These are phyloP conservation scores for Phialemoniopsis sp. DNA, from an alignment of 2,329 filamentous ascomycete genomes.

Conservation along the genomic window DNA sequence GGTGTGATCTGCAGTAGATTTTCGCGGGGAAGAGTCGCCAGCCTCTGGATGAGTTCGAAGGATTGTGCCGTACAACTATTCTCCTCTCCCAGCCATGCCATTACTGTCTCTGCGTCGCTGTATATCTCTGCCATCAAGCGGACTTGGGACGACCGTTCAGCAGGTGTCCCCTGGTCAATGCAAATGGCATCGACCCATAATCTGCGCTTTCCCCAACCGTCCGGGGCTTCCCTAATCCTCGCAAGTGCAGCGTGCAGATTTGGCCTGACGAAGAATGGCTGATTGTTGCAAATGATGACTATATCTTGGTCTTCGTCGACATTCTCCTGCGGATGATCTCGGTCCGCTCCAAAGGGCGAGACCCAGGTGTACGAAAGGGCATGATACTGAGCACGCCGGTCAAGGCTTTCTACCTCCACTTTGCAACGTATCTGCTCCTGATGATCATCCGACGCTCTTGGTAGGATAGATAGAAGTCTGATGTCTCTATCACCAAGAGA, in stretches of 20 bases:
- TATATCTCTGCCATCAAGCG: not conserved
- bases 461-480: too few relatives aligned
- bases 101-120: not conserved
- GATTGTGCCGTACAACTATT: not conserved
- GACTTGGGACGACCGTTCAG: not conserved
- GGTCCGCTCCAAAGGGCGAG: too few relatives aligned
- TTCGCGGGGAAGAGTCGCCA: not conserved
- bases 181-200: not conserved
- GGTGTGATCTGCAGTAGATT: not conserved
- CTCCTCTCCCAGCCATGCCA: not conserved
- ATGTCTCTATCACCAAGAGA: too few relatives aligned
- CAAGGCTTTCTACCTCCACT: too few relatives aligned
- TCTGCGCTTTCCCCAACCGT: not conserved
- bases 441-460: too few relatives aligned
- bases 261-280: not conserved
- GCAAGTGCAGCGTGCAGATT: not conserved
- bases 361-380: not conserved
- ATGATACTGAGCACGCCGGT: not conserved
- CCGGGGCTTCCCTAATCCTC: not conserved
- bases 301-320: not conserved
- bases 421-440: too few relatives aligned
- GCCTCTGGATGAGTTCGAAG: not conserved
- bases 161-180: not conserved
- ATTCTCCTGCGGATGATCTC: not conserved
- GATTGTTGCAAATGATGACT: not conserved